Percentiles rank a stretch among this genome's conserved stretches.
These are phyloP conservation scores for Lathyrus oleraceus DNA, from an alignment of 306 rosid species.

Conservation along the genomic window DNA sequence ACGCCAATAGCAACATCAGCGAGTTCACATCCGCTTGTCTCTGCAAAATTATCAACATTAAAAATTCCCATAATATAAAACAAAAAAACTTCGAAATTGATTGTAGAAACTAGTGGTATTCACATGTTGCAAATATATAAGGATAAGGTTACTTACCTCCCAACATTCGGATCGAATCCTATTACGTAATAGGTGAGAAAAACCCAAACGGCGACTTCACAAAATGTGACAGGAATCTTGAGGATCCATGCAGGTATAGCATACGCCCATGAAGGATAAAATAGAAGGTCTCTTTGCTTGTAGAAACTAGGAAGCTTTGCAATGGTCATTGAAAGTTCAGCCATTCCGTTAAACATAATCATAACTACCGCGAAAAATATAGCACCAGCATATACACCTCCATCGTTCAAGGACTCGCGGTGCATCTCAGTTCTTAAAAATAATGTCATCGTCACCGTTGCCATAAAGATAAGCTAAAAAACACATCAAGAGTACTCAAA, in stretches of 20 bases:
- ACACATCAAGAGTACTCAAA: background rate
- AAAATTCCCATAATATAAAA: too few relatives aligned
- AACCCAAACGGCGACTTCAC: slow-evolving; percentile 55
- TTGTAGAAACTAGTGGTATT: too few relatives aligned
- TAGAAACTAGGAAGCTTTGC: slow-evolving; percentile 58
- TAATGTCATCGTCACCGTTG: slow-evolving; percentile 50
- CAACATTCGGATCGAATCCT: slow-evolving; percentile 52
- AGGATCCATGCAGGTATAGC: slow-evolving; percentile 55
- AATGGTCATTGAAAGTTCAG: slow-evolving; percentile 53
- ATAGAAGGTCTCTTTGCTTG: slow-evolving; percentile 58
- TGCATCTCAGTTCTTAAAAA: slow-evolving; percentile 71
- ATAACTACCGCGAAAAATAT: slow-evolving; percentile 1
- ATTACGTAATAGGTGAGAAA: slow-evolving; percentile 52
- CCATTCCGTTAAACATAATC: slow-evolving; percentile 36
- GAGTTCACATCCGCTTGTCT: too few relatives aligned
- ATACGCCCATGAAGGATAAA: slow-evolving; percentile 61
- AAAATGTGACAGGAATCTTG: slow-evolving; percentile 43
- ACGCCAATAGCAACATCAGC: too few relatives aligned
- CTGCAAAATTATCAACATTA: too few relatives aligned
- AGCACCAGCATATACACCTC: slow-evolving; percentile 40
- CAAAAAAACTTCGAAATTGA: too few relatives aligned
- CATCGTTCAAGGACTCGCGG: slow-evolving; percentile 40
- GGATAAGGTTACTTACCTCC: slow-evolving; percentile 34
- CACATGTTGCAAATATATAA: background rate
- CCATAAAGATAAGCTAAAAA: slow-evolving; percentile 49